These are phyloP conservation scores for Fonsecaea pedrosoi DNA, from an alignment of 2,329 filamentous ascomycete species.

Conservation along the genomic window DNA sequence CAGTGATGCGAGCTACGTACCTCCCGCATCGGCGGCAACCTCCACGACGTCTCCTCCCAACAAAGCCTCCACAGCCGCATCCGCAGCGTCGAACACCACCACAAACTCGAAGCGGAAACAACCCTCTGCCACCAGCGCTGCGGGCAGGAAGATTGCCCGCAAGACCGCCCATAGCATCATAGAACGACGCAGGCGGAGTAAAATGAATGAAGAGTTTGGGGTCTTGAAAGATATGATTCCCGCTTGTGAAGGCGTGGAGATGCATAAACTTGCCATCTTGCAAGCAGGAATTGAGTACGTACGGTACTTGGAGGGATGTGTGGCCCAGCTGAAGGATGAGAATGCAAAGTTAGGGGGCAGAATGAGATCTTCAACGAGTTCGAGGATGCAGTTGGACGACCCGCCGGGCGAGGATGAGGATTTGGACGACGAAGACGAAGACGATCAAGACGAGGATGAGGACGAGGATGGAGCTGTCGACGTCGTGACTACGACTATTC, in stretches of 20 bases:
- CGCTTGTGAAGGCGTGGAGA: constrained; percentile 88
- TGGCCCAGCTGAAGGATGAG: constrained; percentile 72
- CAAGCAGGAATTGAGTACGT: constrained; percentile 98
- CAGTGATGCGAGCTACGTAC: constrained; percentile 32
- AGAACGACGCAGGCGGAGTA: constrained; percentile 84
- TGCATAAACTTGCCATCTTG: constrained; percentile 96
- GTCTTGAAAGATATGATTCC: constrained; percentile 95
- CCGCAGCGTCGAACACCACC: constrained; percentile 37
- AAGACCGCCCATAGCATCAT: constrained; percentile 97
- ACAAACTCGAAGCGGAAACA: constrained; percentile 75
- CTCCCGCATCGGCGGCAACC: constrained; percentile 36
- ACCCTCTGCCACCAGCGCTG: constrained; percentile 75
- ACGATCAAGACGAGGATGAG: constrained; percentile 18
- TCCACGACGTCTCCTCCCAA: constrained; percentile 15
- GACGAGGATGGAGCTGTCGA: constrained; percentile 23
- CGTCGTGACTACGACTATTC: constrained; percentile 7
- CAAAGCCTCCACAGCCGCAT: constrained; percentile 35
- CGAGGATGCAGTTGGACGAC: constrained; percentile 15
- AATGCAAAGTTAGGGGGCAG: constrained; percentile 27
- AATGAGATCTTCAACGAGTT: background rate
- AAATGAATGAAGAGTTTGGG: constrained; percentile 99
- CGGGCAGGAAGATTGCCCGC: constrained; percentile 90
- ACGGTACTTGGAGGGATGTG: constrained; percentile 88
- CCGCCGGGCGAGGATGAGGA: constrained; percentile 27
- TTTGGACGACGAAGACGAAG: constrained; percentile 12